Base-by-base conservation (phyloP, 305 asterid genomes). In the Rubia peregrina region DNA sequence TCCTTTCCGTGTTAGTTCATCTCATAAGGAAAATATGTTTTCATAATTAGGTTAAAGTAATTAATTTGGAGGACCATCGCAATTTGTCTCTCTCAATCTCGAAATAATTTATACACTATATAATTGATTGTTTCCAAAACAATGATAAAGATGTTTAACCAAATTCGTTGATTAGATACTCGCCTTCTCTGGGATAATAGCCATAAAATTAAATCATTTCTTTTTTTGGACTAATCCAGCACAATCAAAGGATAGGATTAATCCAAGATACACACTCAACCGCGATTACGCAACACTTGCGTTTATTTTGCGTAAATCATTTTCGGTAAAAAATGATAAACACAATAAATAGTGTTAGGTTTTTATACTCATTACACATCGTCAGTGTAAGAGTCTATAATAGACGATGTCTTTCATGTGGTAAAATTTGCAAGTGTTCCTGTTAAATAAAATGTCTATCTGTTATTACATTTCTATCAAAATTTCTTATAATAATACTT, bases 91-190 rank as follows among this genome's bases (percentile, higher is more conserved):
- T 41, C 60, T 41, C 63, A 11, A 22, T 49, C 68, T 60, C 68
- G 55, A n/a, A 56, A 70, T 61, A 14, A 26, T 44, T 41, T 53
- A 70, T 26, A 66, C 55, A 16, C 56, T n/a, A n/a, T 17, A 40
- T 19, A 55, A 38, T 17, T 68, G 11, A 62, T 65, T 56, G 56
- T 62, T 56, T 41, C 67, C 63, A 62, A 44, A 67, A 68, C 56
- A 53, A 30, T 22, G 84, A 80, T 46, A 69, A 70, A 49, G 80
- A 77, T 72, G 80, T 75, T 77, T 80, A 65, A 80, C 84, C 80
- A 80, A 80, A 77, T 65, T 65, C 76, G 22, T 64, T 63, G 59
- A 48, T 65, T 36, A 30, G 17, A 49, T 55, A 72, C 53, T 72
- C 42, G 44, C 22, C 26, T 44, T 43, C 17, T 21, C 6, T 36